Conservation (phyloP, 805 yeast genomes). For the Kodamaea jinghongensis region DNA sequence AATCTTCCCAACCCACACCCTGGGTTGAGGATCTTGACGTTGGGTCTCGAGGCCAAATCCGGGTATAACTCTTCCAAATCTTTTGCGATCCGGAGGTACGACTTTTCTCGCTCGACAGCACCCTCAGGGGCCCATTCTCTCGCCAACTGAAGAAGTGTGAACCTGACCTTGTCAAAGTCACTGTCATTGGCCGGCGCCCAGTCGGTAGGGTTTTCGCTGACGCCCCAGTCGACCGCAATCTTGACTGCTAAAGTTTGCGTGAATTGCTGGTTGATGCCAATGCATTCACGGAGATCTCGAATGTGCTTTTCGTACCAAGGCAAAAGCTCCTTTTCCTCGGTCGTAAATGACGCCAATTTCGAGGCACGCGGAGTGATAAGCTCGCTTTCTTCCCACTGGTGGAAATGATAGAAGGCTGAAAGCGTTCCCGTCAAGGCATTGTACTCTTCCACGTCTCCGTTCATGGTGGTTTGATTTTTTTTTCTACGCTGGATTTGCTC, state of each 20-base stretch:
- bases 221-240: conserved; percentile 53
- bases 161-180: conserved; percentile 57
- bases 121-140: conserved; percentile 67
- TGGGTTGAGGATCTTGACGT: conserved; percentile 51
- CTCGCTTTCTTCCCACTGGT: conserved; percentile 31
- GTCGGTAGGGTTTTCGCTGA: conserved; percentile 27
- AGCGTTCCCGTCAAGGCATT: conserved; percentile 37
- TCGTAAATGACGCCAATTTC: conserved; percentile 29
- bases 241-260: conserved; percentile 39
- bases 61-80: conserved; percentile 38
- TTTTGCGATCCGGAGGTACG: conserved; percentile 38
- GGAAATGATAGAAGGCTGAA: conserved; percentile 33
- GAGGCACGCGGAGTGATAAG: conserved; percentile 31
- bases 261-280: conserved; percentile 45
- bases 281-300: conserved; percentile 38
- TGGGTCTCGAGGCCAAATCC: conserved; percentile 29
- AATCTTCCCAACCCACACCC: conserved; percentile 66
- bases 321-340: conserved; percentile 40
- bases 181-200: conserved; percentile 43
- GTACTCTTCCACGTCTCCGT: conserved; percentile 30
- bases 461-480: conserved; percentile 5
- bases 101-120: conserved; percentile 36
- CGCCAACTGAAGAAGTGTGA: conserved; percentile 53
- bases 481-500: too few species aligned
- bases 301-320: conserved; percentile 51